Evolutionary conservation across 805 yeast species (phyloP).

Genomic region (Cyberlindnera amylophila): DNA sequence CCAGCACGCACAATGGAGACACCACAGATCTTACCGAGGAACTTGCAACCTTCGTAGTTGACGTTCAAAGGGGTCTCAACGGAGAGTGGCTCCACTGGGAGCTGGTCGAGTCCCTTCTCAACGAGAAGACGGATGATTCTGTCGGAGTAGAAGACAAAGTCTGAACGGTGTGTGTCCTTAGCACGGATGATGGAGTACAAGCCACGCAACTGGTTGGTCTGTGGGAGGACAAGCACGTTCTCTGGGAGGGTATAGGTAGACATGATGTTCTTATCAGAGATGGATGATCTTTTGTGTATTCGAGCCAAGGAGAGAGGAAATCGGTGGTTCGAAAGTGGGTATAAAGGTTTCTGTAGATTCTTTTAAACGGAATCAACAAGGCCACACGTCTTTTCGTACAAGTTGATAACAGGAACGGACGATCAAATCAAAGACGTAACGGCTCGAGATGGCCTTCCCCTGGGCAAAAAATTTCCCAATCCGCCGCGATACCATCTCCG

Average conservation of each 20-base stretch:
- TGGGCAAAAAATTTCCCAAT: too few relatives aligned
- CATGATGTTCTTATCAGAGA: constrained; percentile 1
- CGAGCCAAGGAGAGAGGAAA: too few relatives aligned
- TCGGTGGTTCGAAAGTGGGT: too few relatives aligned
- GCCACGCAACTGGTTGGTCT: constrained; percentile 85
- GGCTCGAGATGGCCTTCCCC: constrained; percentile 1
- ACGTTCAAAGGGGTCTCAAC: constrained; percentile 78
- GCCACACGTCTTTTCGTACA: too few relatives aligned
- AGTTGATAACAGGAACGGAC: too few relatives aligned
- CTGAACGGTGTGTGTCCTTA: constrained; percentile 75
- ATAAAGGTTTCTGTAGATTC: too few relatives aligned
- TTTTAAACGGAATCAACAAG: too few relatives aligned
- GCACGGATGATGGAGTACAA: constrained; percentile 89
- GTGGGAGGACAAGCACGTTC: constrained; percentile 72
- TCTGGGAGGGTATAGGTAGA: not conserved
- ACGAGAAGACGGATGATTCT: constrained; percentile 90
- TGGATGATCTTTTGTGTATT: too few relatives aligned
- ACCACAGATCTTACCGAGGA: constrained; percentile 93
- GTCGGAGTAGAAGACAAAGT: constrained; percentile 92
- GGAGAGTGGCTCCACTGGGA: constrained; percentile 72
- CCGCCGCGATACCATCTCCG: too few relatives aligned
- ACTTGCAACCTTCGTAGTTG: constrained; percentile 69
- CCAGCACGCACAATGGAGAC: constrained; percentile 98
- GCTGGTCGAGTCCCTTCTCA: constrained; percentile 90
- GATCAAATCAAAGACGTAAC: too few relatives aligned